These are phyloP conservation scores for Platismatia glauca DNA, from an alignment of 495 filamentous ascomycete genomes.

Conservation along the genomic window DNA sequence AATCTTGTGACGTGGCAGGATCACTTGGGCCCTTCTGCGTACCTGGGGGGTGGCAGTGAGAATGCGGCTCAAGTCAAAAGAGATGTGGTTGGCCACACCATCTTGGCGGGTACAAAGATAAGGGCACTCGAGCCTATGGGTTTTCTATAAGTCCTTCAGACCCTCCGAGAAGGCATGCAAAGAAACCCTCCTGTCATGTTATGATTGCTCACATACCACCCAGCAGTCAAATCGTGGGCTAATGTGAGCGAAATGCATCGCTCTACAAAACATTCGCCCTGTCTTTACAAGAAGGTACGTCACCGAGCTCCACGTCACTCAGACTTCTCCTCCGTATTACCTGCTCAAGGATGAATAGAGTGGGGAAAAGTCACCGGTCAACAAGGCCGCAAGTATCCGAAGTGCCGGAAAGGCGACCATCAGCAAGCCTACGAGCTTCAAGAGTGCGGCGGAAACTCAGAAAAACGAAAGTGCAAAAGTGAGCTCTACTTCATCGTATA, in stretches of 20 bases:
- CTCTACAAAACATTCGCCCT: neutral
- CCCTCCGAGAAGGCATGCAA: neutral
- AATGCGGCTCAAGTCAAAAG: neutral
- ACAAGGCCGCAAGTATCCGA: neutral
- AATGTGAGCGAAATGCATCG: neutral
- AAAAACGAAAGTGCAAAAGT: neutral
- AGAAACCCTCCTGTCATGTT: neutral
- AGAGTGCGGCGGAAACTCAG: neutral
- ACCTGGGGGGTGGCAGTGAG: neutral
- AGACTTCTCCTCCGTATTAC: neutral
- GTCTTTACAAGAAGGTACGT: slow-evolving; percentile 1
- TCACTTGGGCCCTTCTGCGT: neutral
- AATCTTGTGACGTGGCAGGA: neutral
- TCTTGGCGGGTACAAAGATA: neutral
- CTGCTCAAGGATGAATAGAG: neutral
- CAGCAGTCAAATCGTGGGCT: neutral
- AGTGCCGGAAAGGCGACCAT: neutral
- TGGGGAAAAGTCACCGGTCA: neutral
- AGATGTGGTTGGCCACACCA: neutral
- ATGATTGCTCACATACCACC: neutral
- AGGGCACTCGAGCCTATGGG: neutral
- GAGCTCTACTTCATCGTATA: too few species aligned
- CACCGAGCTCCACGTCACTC: neutral
- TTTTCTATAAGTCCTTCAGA: neutral
- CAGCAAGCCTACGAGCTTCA: neutral